Evolutionary conservation across 2,329 filamentous ascomycete species (phyloP).

Genomic region (Beauveria caledonica): DNA sequence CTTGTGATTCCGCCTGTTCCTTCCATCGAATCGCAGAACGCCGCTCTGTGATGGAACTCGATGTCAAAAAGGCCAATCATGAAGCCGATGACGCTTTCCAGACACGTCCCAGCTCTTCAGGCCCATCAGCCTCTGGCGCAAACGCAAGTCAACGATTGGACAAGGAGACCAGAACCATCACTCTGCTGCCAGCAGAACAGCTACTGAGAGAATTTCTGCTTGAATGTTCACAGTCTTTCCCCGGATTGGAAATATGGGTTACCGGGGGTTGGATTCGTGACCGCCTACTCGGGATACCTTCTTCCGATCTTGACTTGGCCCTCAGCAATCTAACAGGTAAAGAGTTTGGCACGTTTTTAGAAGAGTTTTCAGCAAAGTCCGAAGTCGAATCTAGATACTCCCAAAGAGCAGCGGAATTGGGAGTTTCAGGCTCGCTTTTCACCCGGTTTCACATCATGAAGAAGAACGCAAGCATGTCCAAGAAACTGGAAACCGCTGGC

Average conservation of each 20-base stretch:
- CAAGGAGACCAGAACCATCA: neutral
- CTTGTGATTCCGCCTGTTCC: too few species aligned
- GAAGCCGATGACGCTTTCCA: too few species aligned
- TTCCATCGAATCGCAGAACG: too few species aligned
- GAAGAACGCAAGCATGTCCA: conserved; percentile 12
- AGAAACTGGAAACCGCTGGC: conserved; percentile 15
- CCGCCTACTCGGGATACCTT: conserved; percentile 14
- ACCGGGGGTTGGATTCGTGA: conserved; percentile 17
- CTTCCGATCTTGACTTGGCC: conserved; percentile 14
- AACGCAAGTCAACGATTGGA: too few species aligned
- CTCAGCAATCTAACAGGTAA: conserved; percentile 14
- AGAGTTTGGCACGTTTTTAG: conserved; percentile 12
- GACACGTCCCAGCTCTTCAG: too few species aligned
- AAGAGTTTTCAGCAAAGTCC: conserved; percentile 1
- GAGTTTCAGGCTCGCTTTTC: conserved; percentile 5
- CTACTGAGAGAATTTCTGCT: conserved; percentile 13
- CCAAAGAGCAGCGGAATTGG: conserved; percentile 6
- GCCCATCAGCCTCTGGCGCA: too few species aligned
- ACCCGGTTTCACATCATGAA: conserved; percentile 12
- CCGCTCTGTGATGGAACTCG: too few species aligned
- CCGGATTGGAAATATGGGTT: conserved; percentile 15
- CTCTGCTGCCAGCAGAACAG: conserved; percentile 12
- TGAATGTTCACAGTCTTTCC: conserved; percentile 10
- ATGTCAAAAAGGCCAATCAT: too few species aligned
- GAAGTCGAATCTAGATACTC: neutral